Evolutionary conservation across 2,329 filamentous ascomycete genomes (phyloP), one percentile per base, ranked within the genome.

Genomic region (Chaetomium olivaceum): DNA sequence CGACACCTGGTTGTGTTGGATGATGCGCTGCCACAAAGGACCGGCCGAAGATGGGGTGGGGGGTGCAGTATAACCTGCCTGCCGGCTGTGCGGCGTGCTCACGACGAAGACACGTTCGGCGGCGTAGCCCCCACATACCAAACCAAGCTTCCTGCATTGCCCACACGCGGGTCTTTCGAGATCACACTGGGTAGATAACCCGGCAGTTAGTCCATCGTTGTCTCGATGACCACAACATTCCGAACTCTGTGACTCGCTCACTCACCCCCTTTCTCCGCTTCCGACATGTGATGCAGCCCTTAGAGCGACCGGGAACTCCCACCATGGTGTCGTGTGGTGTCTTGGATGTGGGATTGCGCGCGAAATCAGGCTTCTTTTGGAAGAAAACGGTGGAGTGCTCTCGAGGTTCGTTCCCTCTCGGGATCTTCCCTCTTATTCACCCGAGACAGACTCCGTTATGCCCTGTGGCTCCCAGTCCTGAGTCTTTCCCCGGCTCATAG

Each of bases 291-390:
- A 64, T 27, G 25, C 65, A 67, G n/a, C 50, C 61, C 27, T 67
- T 67, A 11, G 61, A 67, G 11, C 65, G 65, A 14, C 65, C 65
- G 52, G 65, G 65, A 64, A 64, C 65, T 21, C 65, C 65, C 8
- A 67, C 61, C 65, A 67, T 67, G 33, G 9, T 63, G 52, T 19
- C 14, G 21, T 19, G 9, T 21, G 21, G 1, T 39, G 31, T 43
- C 25, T 21, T 3, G 14, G 25, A 23, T 23, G 29, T 11, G 16
- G 16, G n/a, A 31, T 14, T 6, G 21, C 2, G 23, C 62, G 56
- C 55, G 33, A 23, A 54, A 59, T 64, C 23, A 19, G 14, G 31
- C 55, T 39, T 25, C 4, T 39, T 61, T 54, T 9, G 58, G 58
- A 43, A 54, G 14, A 7, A 2, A 43, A 43, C 14, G 4, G 36